Base-by-base conservation (phyloP, 768 basidiomycete genomes). In the Dacryopinax spathularia region DNA sequence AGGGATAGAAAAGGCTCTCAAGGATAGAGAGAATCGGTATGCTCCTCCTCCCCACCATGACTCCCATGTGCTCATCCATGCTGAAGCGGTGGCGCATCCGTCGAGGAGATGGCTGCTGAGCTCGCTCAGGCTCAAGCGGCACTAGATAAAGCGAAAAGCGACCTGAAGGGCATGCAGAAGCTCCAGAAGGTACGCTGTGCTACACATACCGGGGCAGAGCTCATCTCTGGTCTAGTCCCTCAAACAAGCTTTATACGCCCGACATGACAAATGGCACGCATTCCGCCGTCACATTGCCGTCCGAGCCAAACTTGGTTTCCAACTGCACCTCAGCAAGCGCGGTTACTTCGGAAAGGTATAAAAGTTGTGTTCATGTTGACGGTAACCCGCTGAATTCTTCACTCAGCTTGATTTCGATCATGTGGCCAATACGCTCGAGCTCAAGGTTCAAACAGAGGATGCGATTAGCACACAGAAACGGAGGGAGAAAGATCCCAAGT, bases 231-330 rank as follows among this genome's bases (percentile, higher is more conserved):
- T 34, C 2, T 63, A 94, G 91, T 80, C 82, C 27, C 78, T 95
- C 59, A 82, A 79, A 67, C 71, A 78, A 4, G 87, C 91, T 0
- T 78, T 93, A 36, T 73, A 80, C 22, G 70, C 77, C 15, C 89
- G 94, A 22, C 73, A 87, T 62, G 72, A 76, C 18, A 83, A 82
- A 68, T 97, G 95, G 94, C 82, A 88, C 63, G 84, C 89, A 63
- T 94, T 94, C 78, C 83, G 94, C 61, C 80, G 84, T 10, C 87
- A 91, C 69, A 93, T 93, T 66, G 88, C 91, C n/a, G 77, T 91
- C 31, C 84, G 90, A 16, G 88, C 89, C 83, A 85, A 89, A 68
- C 56, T 70, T 31, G 83, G 88, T 37, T 96, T 97, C 77, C 80
- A 83, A 20, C 85, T 80, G 68, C 85, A 94, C 72, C 83, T 96